These are phyloP conservation scores for Kazachstania psychrophila DNA, from an alignment of 805 yeast genomes.

Conservation along the genomic window DNA sequence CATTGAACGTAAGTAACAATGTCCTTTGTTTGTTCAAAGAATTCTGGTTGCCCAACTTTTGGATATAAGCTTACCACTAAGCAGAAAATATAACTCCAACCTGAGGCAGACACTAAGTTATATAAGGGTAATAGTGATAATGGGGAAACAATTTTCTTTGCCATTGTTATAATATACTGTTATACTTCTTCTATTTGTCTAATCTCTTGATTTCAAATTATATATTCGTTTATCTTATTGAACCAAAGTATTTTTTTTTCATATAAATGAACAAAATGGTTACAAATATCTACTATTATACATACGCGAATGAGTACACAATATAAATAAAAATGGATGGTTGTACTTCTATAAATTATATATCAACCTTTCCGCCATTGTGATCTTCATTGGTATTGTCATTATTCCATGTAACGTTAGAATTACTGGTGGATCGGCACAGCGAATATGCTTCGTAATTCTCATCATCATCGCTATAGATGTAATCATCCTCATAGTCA, in stretches of 20 bases:
- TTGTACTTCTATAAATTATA: too few species aligned
- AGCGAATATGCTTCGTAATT: constrained; percentile 28
- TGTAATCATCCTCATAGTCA: constrained; percentile 13
- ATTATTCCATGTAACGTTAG: constrained; percentile 26
- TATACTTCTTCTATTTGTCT: background rate
- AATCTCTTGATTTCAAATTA: background rate
- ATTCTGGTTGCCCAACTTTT: constrained; percentile 52
- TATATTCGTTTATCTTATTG: too few species aligned
- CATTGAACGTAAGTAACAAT: constrained; percentile 64
- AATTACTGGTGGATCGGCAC: constrained; percentile 28
- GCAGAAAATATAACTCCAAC: constrained; percentile 45
- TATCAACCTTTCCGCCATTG: too few species aligned
- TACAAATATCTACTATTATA: too few species aligned
- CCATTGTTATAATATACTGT: constrained; percentile 9
- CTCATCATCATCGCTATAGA: constrained; percentile 20
- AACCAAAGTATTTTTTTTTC: too few species aligned
- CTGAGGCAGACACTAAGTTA: constrained; percentile 43
- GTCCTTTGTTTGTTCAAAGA: constrained; percentile 49
- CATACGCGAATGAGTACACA: too few species aligned
- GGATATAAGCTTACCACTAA: constrained; percentile 35
- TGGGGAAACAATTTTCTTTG: constrained; percentile 16
- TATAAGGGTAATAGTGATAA: constrained; percentile 34
- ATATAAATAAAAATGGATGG: too few species aligned
- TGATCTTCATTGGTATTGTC: constrained; percentile 16
- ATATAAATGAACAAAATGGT: too few species aligned